These are phyloP conservation scores for Umbelopsis isabellina DNA, from an alignment of 192 early-diverging fungal genomes.

Conservation along the genomic window DNA sequence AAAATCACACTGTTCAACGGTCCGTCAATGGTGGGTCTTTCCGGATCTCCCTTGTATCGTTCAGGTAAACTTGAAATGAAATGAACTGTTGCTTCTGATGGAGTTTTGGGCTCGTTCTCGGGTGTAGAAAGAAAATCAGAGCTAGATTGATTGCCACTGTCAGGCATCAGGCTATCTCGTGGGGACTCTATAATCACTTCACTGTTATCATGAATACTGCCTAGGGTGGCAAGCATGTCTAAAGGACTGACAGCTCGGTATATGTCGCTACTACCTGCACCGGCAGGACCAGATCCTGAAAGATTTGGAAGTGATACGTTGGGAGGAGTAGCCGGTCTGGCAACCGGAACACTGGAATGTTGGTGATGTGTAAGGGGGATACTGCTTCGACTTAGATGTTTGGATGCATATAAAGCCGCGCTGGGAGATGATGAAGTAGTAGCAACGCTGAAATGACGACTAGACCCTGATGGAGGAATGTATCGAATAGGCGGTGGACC, in stretches of 20 bases:
- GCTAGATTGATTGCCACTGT: not conserved
- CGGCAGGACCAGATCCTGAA: conserved; percentile 24
- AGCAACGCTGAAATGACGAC: conserved; percentile 32
- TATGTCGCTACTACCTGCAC: conserved; percentile 29
- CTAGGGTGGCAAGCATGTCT: conserved; percentile 47
- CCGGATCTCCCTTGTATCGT: conserved; percentile 42
- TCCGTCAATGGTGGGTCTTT: conserved; percentile 43
- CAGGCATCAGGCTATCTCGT: not conserved
- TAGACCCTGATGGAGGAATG: conserved; percentile 22
- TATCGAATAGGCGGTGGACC: conserved; percentile 31
- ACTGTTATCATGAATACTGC: conserved; percentile 27
- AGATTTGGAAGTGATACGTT: conserved; percentile 26
- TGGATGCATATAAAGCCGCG: conserved; percentile 4
- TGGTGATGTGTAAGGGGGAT: conserved; percentile 32
- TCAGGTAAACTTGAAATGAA: conserved; percentile 46
- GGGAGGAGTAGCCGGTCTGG: conserved; percentile 26
- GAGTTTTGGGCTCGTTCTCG: not conserved
- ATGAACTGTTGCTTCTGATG: conserved; percentile 23
- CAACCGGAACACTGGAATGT: conserved; percentile 34
- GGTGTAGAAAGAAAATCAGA: not conserved
- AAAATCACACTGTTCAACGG: conserved; percentile 50
- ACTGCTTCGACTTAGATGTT: conserved; percentile 1
- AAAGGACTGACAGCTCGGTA: conserved; percentile 52
- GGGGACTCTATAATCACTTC: conserved; percentile 2
- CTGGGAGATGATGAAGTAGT: conserved; percentile 24